Conservation (phyloP, 2,329 filamentous ascomycete genomes). For the Teratosphaeria zuluensis region DNA sequence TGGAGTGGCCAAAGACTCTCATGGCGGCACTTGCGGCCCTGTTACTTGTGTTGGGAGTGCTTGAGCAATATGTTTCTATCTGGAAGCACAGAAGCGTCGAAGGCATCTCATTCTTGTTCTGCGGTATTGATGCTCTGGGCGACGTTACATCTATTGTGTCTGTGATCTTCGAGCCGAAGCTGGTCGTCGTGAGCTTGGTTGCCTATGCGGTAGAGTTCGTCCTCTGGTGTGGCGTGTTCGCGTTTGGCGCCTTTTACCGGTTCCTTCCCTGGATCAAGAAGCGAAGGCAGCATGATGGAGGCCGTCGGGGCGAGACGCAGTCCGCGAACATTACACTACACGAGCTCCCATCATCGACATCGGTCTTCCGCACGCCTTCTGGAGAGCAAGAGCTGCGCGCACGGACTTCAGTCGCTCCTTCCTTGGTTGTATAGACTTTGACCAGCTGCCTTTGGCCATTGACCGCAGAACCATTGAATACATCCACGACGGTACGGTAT, state of each 20-base stretch:
- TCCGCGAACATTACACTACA: constrained; percentile 33
- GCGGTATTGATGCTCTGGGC: constrained; percentile 58
- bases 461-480: not conserved
- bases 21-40: constrained; percentile 58
- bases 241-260: constrained; percentile 56
- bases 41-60: constrained; percentile 55
- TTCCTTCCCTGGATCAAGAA: constrained; percentile 46
- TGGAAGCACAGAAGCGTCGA: constrained; percentile 55
- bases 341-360: constrained; percentile 49
- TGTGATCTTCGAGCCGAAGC: constrained; percentile 49
- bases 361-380: constrained; percentile 52
- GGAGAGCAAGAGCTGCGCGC: constrained; percentile 23
- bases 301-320: constrained; percentile 5
- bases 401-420: constrained; percentile 6
- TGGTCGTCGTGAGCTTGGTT: constrained; percentile 54
- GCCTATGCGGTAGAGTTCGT: constrained; percentile 58
- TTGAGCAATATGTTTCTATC: constrained; percentile 62
- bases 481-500: not conserved
- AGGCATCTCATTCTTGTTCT: constrained; percentile 64
- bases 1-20: constrained; percentile 53
- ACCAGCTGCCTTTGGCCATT: not conserved
- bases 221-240: constrained; percentile 59
- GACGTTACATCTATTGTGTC: constrained; percentile 59
- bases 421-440: not conserved
- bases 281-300: constrained; percentile 16